Conservation (phyloP, 306 rosid species). For the Trichosanthes cucumerina region DNA sequence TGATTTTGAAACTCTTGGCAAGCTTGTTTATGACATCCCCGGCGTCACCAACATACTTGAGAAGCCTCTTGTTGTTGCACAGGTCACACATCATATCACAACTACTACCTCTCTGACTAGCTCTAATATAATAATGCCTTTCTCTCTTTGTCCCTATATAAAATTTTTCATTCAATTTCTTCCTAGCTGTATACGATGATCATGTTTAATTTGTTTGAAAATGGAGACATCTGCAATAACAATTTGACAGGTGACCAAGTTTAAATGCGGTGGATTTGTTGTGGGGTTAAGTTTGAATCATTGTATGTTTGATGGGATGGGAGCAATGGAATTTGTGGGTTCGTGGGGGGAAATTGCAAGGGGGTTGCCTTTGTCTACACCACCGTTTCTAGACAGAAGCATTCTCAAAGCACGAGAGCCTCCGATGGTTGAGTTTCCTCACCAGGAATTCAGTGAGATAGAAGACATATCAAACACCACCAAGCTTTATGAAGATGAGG, state of each 20-base stretch:
- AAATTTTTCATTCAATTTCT: too few species aligned
- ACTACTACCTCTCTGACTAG: too few species aligned
- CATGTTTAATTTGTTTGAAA: not conserved
- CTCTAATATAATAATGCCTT: too few species aligned
- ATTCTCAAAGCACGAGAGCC: slow-evolving; percentile 51
- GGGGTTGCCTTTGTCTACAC: slow-evolving; percentile 35
- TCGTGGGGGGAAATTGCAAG: slow-evolving; percentile 58
- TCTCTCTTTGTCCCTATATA: too few species aligned
- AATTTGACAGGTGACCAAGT: slow-evolving; percentile 48
- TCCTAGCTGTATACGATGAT: not conserved
- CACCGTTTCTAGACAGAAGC: slow-evolving; percentile 52
- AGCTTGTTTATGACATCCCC: slow-evolving; percentile 53
- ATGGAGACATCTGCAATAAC: too few species aligned
- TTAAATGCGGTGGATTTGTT: slow-evolving; percentile 66
- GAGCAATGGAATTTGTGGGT: slow-evolving; percentile 55
- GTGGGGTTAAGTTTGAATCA: slow-evolving; percentile 51
- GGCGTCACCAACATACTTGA: slow-evolving; percentile 49
- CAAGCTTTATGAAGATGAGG: slow-evolving; percentile 37
- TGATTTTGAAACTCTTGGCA: slow-evolving; percentile 41
- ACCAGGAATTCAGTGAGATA: slow-evolving; percentile 50
- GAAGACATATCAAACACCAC: slow-evolving; percentile 28
- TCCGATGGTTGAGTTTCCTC: slow-evolving; percentile 43
- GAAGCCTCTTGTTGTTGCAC: slow-evolving; percentile 64
- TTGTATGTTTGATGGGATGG: slow-evolving; percentile 52
- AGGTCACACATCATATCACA: slow-evolving; percentile 35